These are phyloP conservation scores for Beauveria varroae DNA, from an alignment of 2,329 filamentous ascomycete genomes.

Conservation along the genomic window DNA sequence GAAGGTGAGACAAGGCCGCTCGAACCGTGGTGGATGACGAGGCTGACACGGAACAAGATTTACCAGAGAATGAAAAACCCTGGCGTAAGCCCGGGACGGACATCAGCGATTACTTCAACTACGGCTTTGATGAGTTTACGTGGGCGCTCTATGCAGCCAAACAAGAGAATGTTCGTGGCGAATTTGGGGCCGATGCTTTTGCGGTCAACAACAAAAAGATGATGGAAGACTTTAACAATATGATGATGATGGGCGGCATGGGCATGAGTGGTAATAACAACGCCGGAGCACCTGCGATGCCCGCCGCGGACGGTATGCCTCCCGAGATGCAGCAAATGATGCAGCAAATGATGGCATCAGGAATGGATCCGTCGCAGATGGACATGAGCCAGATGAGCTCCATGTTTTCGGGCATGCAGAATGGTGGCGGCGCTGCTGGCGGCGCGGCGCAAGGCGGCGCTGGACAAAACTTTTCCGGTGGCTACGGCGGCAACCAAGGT, in stretches of 20 bases:
- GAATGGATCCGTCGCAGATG: constrained; percentile 61
- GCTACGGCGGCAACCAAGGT: constrained; percentile 46
- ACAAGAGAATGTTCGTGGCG: constrained; percentile 70
- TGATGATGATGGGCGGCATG: constrained; percentile 55
- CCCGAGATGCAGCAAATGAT: constrained; percentile 63
- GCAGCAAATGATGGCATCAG: constrained; percentile 61
- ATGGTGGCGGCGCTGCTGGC: constrained; percentile 31
- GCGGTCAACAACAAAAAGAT: constrained; percentile 68
- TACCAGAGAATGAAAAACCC: constrained; percentile 78
- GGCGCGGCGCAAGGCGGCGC: constrained; percentile 38
- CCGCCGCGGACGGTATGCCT: constrained; percentile 55
- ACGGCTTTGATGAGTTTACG: constrained; percentile 96
- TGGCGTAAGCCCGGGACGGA: constrained; percentile 95
- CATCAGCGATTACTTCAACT: constrained; percentile 97
- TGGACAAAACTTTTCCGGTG: constrained; percentile 42
- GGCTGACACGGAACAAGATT: constrained; percentile 34
- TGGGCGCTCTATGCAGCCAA: constrained; percentile 93
- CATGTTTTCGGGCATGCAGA: constrained; percentile 55
- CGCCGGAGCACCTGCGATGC: constrained; percentile 34
- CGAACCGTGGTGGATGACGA: constrained; percentile 1
- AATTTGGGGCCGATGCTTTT: constrained; percentile 61
- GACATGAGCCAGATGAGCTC: constrained; percentile 49
- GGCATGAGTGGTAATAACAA: constrained; percentile 26
- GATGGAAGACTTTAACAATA: constrained; percentile 60
- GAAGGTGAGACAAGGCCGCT: constrained; percentile 34